These are phyloP conservation scores for Selaginella tamariscina DNA, from an alignment of 75 land plant species.

Conservation along the genomic window DNA sequence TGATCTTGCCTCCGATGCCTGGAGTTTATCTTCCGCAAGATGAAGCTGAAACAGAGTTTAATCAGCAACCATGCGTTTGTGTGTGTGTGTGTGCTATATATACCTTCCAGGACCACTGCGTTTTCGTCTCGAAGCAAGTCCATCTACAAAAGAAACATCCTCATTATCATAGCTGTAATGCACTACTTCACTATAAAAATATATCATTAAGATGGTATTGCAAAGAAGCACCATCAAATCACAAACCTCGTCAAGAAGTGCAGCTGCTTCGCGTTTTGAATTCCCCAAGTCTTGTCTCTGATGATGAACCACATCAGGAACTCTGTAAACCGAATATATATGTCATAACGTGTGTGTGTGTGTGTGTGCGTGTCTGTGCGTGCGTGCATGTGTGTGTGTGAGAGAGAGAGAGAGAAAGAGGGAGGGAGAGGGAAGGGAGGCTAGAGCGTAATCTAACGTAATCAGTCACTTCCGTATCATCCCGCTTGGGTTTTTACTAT, in stretches of 20 bases:
- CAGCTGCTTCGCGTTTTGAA: conserved; percentile 47
- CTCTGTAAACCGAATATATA: not conserved
- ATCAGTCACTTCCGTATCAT: too few relatives aligned
- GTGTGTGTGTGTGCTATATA: not conserved
- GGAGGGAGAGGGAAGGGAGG: too few relatives aligned
- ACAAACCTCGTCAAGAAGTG: conserved; percentile 62
- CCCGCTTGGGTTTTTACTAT: too few relatives aligned
- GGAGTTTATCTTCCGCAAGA: conserved; percentile 53
- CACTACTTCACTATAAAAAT: too few relatives aligned
- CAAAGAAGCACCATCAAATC: not conserved
- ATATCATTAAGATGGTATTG: too few relatives aligned
- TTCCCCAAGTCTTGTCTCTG: conserved; percentile 15
- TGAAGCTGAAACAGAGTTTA: conserved; percentile 37
- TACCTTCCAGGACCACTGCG: not conserved
- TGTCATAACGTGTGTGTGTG: too few relatives aligned
- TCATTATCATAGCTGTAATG: not conserved
- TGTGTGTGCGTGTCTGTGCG: too few relatives aligned
- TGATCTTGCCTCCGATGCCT: conserved; percentile 67
- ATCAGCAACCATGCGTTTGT: not conserved
- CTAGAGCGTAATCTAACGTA: too few relatives aligned
- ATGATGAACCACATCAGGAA: not conserved
- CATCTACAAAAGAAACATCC: not conserved
- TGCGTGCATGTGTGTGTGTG: conserved; percentile 24
- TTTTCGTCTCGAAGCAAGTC: not conserved
- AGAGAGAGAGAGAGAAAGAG: not conserved